Percentiles rank a stretch among this genome's conserved stretches.
phyloP scores from a whole-genome alignment of 1,284 basidiomycete species.

The Ceratobasidium sp. region DNA sequence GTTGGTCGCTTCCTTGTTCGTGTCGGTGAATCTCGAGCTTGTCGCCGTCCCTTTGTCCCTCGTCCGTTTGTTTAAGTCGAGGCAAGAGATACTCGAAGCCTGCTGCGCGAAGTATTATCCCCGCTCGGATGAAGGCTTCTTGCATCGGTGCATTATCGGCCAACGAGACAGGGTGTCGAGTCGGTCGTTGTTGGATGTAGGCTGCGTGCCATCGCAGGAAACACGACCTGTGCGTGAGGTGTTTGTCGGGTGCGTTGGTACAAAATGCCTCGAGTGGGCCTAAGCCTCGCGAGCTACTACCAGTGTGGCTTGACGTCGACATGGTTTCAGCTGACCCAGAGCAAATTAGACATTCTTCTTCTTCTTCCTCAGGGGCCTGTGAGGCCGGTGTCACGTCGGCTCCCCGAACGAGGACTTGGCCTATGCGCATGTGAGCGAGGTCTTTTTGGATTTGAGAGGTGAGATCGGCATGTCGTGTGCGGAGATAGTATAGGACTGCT shows the following conservation, averaged over 20 bases:
- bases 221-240: conserved; percentile 46
- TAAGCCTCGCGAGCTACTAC: conserved; percentile 10
- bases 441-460: conserved; percentile 39
- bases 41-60: too few relatives aligned
- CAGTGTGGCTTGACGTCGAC: conserved; percentile 37
- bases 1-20: neutral
- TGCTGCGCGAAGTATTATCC: conserved; percentile 23
- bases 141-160: neutral
- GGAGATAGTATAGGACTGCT: conserved; percentile 38
- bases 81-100: conserved; percentile 28
- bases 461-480: conserved; percentile 28
- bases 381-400: conserved; percentile 35
- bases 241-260: conserved; percentile 45
- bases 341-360: conserved; percentile 46
- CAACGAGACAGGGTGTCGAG: conserved; percentile 7
- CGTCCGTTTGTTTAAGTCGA: conserved; percentile 22
- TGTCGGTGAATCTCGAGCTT: neutral
- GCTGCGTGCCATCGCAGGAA: conserved; percentile 47
- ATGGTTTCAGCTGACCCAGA: conserved; percentile 44
- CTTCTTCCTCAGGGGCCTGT: conserved; percentile 43
- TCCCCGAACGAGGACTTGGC: conserved; percentile 41
- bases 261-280: conserved; percentile 47
- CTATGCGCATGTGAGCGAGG: conserved; percentile 38
- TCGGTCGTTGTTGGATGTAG: conserved; percentile 42
- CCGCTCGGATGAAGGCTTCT: conserved; percentile 27